Percentiles rank a stretch among this genome's conserved stretches.
phyloP scores from a whole-genome alignment of 2,329 filamentous ascomycete species.

The Scleromitrula shiraiana region DNA sequence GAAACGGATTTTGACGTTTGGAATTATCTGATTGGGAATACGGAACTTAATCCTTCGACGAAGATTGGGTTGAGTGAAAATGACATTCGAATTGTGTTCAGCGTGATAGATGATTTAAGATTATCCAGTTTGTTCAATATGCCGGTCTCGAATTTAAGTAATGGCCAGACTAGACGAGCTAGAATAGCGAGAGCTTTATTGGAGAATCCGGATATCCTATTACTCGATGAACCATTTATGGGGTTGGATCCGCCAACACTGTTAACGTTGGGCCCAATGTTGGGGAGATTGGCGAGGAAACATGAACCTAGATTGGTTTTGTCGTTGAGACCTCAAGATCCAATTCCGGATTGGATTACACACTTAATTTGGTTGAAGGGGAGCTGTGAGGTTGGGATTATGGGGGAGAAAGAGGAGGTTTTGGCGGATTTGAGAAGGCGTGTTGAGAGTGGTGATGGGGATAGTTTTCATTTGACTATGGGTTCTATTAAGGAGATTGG shows the following conservation, averaged over 20 bases:
- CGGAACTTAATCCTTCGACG: slow-evolving; percentile 66
- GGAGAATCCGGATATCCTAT: slow-evolving; percentile 66
- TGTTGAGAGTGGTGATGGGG: slow-evolving; percentile 4
- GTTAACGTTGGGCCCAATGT: slow-evolving; percentile 59
- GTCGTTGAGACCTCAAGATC: slow-evolving; percentile 75
- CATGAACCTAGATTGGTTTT: slow-evolving; percentile 66
- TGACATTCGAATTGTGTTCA: too few species aligned
- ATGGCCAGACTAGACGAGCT: slow-evolving; percentile 82
- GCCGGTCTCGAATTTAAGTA: slow-evolving; percentile 84
- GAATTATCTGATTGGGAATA: slow-evolving; percentile 77
- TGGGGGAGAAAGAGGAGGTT: slow-evolving; percentile 59
- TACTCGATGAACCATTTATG: slow-evolving; percentile 95
- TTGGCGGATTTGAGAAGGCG: slow-evolving; percentile 41
- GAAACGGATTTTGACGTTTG: slow-evolving; percentile 78
- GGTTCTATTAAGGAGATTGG: slow-evolving; percentile 25
- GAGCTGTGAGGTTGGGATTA: slow-evolving; percentile 54
- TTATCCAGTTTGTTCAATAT: slow-evolving; percentile 64
- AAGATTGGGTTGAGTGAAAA: too few species aligned
- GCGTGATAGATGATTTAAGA: slow-evolving; percentile 61
- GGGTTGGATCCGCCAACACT: slow-evolving; percentile 83
- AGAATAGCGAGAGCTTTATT: slow-evolving; percentile 83
- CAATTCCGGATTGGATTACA: slow-evolving; percentile 83
- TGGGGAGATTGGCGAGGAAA: slow-evolving; percentile 58
- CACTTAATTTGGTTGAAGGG: slow-evolving; percentile 67
- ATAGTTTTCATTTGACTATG: slow-evolving; percentile 15